Percentiles rank a stretch among this genome's conserved stretches.
Evolutionary conservation across 495 filamentous ascomycete genomes (phyloP).

Genomic region (Podospora australis): DNA sequence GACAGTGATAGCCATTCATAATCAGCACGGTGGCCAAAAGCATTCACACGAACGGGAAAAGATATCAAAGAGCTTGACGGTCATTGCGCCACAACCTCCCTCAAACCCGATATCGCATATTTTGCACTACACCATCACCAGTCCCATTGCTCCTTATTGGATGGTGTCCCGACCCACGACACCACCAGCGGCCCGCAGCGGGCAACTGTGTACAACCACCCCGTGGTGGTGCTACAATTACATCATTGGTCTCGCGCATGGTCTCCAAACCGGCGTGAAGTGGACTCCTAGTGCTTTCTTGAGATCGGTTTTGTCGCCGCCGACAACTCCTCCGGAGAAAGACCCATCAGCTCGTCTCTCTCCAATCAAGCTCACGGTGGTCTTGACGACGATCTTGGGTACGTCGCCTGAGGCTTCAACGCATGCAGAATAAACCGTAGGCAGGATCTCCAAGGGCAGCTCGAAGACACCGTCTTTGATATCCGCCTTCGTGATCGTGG

Average conservation of each 20-base stretch:
- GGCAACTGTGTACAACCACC: no score
- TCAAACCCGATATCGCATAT: no score
- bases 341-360: constrained; percentile 7
- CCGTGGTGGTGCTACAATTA: no score
- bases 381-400: constrained; percentile 13
- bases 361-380: constrained; percentile 13
- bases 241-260: constrained; percentile 7
- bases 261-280: constrained; percentile 19
- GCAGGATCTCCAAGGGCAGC: constrained; percentile 11
- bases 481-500: constrained; percentile 3
- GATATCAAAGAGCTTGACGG: no score
- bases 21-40: no score
- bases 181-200: no score
- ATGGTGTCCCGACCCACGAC: no score
- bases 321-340: constrained; percentile 9
- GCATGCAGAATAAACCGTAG: constrained; percentile 17
- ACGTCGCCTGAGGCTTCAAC: constrained; percentile 12
- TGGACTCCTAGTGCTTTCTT: constrained; percentile 14
- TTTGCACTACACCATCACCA: no score
- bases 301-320: constrained; percentile 13
- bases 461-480: constrained; percentile 12
- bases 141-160: no score
- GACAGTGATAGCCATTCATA: no score
- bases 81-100: no score
- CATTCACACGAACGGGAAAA: no score